Base-by-base conservation (phyloP, 495 filamentous ascomycete genomes). In the Aspergillus homomorphus region DNA sequence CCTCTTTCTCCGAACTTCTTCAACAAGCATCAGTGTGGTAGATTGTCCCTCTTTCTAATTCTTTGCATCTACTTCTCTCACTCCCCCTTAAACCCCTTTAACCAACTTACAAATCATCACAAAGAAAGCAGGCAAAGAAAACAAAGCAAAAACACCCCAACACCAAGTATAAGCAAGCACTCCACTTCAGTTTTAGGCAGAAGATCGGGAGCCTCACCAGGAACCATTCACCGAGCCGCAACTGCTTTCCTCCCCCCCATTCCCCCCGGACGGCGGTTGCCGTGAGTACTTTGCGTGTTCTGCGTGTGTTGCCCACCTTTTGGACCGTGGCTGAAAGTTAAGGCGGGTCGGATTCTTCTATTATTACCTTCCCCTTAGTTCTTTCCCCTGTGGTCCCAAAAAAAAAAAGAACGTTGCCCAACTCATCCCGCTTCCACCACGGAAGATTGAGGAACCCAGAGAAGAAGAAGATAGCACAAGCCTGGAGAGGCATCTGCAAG, bases 141-240 rank as follows among this genome's bases (percentile, higher is more conserved):
- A 38, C 6, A 38, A 14, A 7, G 33, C 33, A 38, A 28, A 50
- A 28, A 18, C 46, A 16, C 48, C 48, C 3, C 30, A 30, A 48
- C 44, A 45, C 45, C 45, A 3, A 16, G 10, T 22, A 24, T 28
- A 14, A n/a, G 30, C 30, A 51, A 30, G 28, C 48, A 24, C 48
- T 46, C 22, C 45, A 22, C 19, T 51, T 51, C 12, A n/a, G n/a
- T 28, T 16, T 51, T 51, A 51, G 48, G 48, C 48, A 51, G 48
- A 51, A 51, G 7, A 38, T 10, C 33, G 30, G 16, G 21, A 19
- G 14, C 21, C 42, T 52, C 54, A 7, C 24, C 10, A 8, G 43
- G 54, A 38, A 53, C 9, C 26, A 28, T 4, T 18, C 51, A 21
- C 38, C 19, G 30, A 22, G 30, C 51, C 30, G 51, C 51, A 41